Percentiles rank a stretch among this genome's conserved stretches.
These are phyloP conservation scores for Telopea speciosissima DNA, from an alignment of 177 flowering plant species.

Conservation along the genomic window DNA sequence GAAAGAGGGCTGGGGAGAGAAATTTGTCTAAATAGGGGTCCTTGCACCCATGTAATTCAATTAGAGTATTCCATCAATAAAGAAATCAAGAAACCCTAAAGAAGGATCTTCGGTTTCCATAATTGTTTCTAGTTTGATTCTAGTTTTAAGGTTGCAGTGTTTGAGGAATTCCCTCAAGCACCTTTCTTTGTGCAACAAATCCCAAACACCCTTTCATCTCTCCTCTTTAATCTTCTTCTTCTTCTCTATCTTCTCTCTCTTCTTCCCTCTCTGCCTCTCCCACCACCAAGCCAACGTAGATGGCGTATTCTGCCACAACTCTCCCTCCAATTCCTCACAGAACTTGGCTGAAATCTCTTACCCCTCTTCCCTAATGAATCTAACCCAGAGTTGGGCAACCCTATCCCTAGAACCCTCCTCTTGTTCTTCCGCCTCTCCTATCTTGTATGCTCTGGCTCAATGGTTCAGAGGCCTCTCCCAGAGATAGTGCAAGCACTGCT, in stretches of 20 bases:
- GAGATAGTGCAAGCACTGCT: slow-evolving; percentile 62
- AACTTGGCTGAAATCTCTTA: background rate
- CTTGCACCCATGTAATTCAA: too few relatives aligned
- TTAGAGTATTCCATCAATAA: too few relatives aligned
- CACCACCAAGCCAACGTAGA: slow-evolving; percentile 39
- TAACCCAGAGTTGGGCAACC: slow-evolving; percentile 25
- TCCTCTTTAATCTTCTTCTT: background rate
- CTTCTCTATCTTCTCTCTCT: slow-evolving; percentile 9
- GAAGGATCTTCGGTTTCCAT: too few relatives aligned
- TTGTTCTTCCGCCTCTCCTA: too few relatives aligned
- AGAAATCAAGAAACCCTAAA: too few relatives aligned
- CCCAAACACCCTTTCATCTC: background rate
- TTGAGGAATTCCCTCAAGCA: too few relatives aligned
- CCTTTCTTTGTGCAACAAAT: too few relatives aligned
- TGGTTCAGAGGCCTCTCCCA: slow-evolving; percentile 51
- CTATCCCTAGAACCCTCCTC: slow-evolving; percentile 13
- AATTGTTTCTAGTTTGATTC: too few relatives aligned
- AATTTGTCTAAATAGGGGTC: too few relatives aligned
- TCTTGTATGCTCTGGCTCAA: slow-evolving; percentile 39
- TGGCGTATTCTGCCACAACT: slow-evolving; percentile 37
- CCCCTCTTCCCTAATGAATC: slow-evolving; percentile 42
- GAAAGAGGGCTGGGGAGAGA: too few relatives aligned
- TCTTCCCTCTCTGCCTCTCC: slow-evolving; percentile 18
- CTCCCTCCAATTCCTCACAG: background rate
- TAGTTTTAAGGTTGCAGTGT: too few relatives aligned